Base-by-base conservation (phyloP, 768 basidiomycete species). In the Russula dissimulans region DNA sequence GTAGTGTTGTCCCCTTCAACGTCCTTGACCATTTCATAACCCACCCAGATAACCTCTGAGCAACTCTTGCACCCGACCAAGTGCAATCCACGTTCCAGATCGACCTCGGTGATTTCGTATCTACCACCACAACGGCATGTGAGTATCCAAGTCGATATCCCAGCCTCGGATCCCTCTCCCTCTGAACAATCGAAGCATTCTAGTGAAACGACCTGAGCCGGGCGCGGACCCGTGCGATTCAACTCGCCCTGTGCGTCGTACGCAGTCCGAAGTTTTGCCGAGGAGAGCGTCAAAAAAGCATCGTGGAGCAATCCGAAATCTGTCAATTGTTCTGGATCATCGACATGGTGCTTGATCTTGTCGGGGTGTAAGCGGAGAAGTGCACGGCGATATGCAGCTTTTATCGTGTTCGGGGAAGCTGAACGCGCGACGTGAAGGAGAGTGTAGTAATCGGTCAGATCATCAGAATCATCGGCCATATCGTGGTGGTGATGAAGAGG, bases 21-120 rank as follows among this genome's bases (percentile, higher is more conserved):
- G 41, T 66, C 71, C 44, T 76, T 75, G 18, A 69, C 74, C 12
- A 79, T 67, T 71, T 92, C 86, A 67, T 90, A 92, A 1, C 91
- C 90, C n/a, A 84, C 87, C 87, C 89, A 92, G 1, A 92, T 75
- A 9, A 81, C 82, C 71, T 92, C 91, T 15, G 91, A 93, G 69
- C 90, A 92, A 55, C 81, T 81, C 56, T 73, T 79, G 64, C 91
- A 93, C 2, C 79, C 83, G 10, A 90, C 74, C 6, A 92, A 76
- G 69, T 92, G 90, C 51, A 75, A 75, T n/a, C 82, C 91, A 2
- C 71, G 72, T 60, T 91, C 89, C 77, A 92, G 79, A 52, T 85
- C 78, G 2, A 66, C 71, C 55, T 78, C 77, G 0, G 75, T 76
- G 57, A 92, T 81, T 41, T 66, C 71, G 67, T 90, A 92, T 18